Conservation (phyloP, 306 rosid species). For the Chamaecrista fasciculata region DNA sequence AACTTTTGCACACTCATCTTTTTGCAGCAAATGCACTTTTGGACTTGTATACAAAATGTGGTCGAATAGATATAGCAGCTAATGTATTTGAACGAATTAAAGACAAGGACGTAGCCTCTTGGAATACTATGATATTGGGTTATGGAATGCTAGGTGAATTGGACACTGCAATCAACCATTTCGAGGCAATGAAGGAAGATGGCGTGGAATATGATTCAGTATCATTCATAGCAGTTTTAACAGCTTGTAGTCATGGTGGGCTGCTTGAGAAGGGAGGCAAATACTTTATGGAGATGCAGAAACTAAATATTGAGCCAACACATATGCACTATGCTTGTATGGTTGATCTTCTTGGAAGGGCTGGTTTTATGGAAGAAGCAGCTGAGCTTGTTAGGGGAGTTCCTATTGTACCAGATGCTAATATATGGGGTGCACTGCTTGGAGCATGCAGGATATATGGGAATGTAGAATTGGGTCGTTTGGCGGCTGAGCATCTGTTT, state of each 20-base stretch:
- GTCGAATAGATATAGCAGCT: constrained; percentile 65
- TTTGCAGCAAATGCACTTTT: constrained; percentile 69
- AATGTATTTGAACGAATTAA: constrained; percentile 63
- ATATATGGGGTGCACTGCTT: constrained; percentile 86
- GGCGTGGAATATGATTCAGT: constrained; percentile 64
- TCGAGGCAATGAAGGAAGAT: constrained; percentile 69
- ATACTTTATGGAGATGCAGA: constrained; percentile 58
- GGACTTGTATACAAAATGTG: constrained; percentile 85
- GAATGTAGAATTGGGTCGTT: constrained; percentile 61
- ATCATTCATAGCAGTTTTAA: constrained; percentile 77
- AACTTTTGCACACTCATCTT: constrained; percentile 53
- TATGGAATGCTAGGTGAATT: constrained; percentile 83
- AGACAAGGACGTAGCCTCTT: constrained; percentile 70
- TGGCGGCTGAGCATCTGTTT: constrained; percentile 81
- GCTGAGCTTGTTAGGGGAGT: constrained; percentile 55
- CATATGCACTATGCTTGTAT: constrained; percentile 81
- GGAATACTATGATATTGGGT: constrained; percentile 97
- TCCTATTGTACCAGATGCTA: constrained; percentile 63
- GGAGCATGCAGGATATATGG: constrained; percentile 88
- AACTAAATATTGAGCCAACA: constrained; percentile 56
- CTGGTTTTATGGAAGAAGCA: constrained; percentile 78
- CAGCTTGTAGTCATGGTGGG: constrained; percentile 94
- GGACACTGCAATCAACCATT: constrained; percentile 59
- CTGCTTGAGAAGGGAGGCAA: constrained; percentile 63
- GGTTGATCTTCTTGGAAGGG: constrained; percentile 90